Base-by-base conservation (phyloP, 306 rosid species). In the Castanea mollissima region DNA sequence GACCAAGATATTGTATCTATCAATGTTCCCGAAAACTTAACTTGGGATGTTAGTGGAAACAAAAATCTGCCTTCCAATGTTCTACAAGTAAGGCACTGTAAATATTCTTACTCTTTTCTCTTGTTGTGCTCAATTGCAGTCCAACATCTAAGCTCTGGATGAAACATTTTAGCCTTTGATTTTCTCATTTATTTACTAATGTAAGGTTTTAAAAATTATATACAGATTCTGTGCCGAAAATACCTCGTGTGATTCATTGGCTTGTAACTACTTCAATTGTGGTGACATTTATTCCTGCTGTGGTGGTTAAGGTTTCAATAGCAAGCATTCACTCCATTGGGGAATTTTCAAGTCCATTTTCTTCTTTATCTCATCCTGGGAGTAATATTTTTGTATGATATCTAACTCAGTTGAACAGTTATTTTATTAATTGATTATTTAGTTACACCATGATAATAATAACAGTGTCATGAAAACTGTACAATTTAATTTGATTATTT, bases 31-130 rank as follows among this genome's bases (percentile, higher is more conserved):
- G 97, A 86, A 84, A 94, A 91, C 52, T 79, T 81, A 75, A 88
- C 98, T 3, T 57, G 13, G 4, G 98, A 94, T 82, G 87, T 94
- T 82, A 85, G 97, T 54, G 98, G 97, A 80, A 94, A 94, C 86
- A 84, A 78, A 86, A 94, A 94, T 84, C 86, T 90, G 27, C 89
- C 95, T 77, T 94, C 98, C 78, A 92, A 92, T 90, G 89, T 87
- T 87, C 92, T 94, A 76, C 88, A 81, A 88, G 92, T 94, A 88
- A 87, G 87, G 88, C 98, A 90, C 80, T 94, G 97, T 94, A 92
- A 94, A 11, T 88, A 68, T 73, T 76, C 56, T 73, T 65, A 34
- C 3, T 29, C 57, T 29, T 41, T 23, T 44, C 62, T 49, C 25
- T 21, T 56, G 57, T 1, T 79, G 8, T 70, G 44, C 83, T 77